Evolutionary conservation across 768 basidiomycete genomes (phyloP), one percentile per base, ranked within the genome.

Genomic region (Crassisporium funariophilum): DNA sequence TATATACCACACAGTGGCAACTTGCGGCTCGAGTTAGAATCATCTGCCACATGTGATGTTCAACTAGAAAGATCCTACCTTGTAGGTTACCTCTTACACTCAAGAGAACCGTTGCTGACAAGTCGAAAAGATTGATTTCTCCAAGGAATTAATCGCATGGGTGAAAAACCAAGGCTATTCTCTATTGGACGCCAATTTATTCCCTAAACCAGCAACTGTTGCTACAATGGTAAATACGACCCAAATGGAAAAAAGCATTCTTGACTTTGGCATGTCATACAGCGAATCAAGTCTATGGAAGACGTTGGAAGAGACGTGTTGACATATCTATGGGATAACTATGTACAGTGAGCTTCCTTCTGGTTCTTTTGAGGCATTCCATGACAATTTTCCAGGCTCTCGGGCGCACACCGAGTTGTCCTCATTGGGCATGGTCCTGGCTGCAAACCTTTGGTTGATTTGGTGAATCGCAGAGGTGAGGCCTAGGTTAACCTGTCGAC

Each of bases 241-340:
- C 2, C 21, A 37, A 12, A 24, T 20, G 19, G 13, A 22, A 11
- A 5, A 3, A 25, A 5, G 27, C 38, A 10, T 33, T 35, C 21
- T 33, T 21, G 25, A 41, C 35, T 36, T 35, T 16, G 34, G 34
- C 15, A 27, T 51, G 27, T 19, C 15, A 35, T 17, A 19, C 36
- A 77, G 77, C 68, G 73, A 25, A 48, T 63, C 6, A 81, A 73
- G 53, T 51, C 67, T 12, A 54, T 64, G 42, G 76, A 74, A 37
- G 73, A 77, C 35, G 72, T 74, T 33, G 76, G 74, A 6, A 74
- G 65, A 38, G 81, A 88, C 21, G 68, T 95, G 17, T 62, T 95
- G 47, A 75, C 76, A 3, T 95, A 98, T 62, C 65, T 98, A 9
- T 99, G 97, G 97, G 95, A 98, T 65, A 95, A 98, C 59, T 95